These are phyloP conservation scores for Lodderomyces oxycetoniae DNA, from an alignment of 1,139 yeast genomes.

Conservation along the genomic window DNA sequence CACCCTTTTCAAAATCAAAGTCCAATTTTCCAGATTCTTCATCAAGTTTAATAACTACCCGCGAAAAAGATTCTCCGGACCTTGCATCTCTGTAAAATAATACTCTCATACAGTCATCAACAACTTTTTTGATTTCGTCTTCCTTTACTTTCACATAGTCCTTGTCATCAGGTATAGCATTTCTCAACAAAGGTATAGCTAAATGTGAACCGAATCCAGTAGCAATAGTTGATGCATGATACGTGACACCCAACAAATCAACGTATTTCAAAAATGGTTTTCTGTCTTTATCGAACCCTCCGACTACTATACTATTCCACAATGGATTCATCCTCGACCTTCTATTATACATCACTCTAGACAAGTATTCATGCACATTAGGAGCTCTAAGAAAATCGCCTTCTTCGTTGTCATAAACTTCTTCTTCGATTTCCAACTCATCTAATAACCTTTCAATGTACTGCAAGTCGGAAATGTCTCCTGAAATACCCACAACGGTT, in stretches of 20 bases:
- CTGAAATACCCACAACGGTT: conserved; percentile 90
- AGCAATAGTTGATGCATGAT: conserved; percentile 82
- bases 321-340: conserved; percentile 92
- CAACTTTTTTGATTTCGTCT: conserved; percentile 67
- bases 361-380: conserved; percentile 82
- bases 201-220: conserved; percentile 96
- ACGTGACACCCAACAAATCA: conserved; percentile 88
- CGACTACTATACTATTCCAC: conserved; percentile 93
- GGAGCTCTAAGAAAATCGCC: conserved; percentile 72
- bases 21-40: conserved; percentile 19
- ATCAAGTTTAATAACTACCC: conserved; percentile 70
- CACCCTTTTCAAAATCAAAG: conserved; percentile 60
- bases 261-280: conserved; percentile 78
- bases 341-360: conserved; percentile 79
- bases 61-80: conserved; percentile 76
- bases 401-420: conserved; percentile 51
- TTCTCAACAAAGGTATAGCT: conserved; percentile 88
- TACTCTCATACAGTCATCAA: conserved; percentile 89
- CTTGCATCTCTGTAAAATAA: conserved; percentile 96
- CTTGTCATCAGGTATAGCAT: conserved; percentile 72
- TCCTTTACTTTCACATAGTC: conserved; percentile 68
- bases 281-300: conserved; percentile 69
- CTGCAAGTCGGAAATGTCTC: conserved; percentile 94
- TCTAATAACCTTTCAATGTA: conserved; percentile 71
- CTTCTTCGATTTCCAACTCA: conserved; percentile 39